phyloP scores from a whole-genome alignment of 2,329 filamentous ascomycete species.

The Ophiostoma perfectum region DNA sequence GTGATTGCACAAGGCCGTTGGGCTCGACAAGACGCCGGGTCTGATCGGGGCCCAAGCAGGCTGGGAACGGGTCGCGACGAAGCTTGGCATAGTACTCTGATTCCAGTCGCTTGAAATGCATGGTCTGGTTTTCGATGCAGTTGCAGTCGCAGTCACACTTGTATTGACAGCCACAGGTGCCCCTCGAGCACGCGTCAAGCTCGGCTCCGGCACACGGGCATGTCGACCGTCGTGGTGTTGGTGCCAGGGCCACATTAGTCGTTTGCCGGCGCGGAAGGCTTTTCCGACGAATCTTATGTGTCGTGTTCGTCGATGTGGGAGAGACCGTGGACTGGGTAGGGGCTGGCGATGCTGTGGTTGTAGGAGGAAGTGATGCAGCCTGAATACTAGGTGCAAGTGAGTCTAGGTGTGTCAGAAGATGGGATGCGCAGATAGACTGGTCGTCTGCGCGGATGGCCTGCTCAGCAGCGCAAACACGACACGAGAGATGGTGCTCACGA shows the following conservation, averaged over 20 bases:
- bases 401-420: slow-evolving; percentile 8
- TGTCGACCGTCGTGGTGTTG: neutral
- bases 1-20: slow-evolving; percentile 34
- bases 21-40: neutral
- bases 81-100: too few relatives aligned
- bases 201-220: neutral
- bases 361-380: neutral
- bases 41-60: too few relatives aligned
- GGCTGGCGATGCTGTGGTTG: neutral
- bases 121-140: neutral
- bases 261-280: neutral
- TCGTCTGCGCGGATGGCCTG: slow-evolving; percentile 7
- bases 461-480: slow-evolving; percentile 13
- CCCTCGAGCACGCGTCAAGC: neutral
- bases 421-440: slow-evolving; percentile 27
- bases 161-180: neutral
- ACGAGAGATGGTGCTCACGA: neutral
- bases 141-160: neutral
- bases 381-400: neutral
- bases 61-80: too few relatives aligned
- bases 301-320: neutral
- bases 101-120: too few relatives aligned
- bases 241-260: neutral
- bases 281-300: neutral
- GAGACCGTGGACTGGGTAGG: neutral